Evolutionary conservation across 495 filamentous ascomycete species (phyloP).

Genomic region (Trichoderma reesei): DNA sequence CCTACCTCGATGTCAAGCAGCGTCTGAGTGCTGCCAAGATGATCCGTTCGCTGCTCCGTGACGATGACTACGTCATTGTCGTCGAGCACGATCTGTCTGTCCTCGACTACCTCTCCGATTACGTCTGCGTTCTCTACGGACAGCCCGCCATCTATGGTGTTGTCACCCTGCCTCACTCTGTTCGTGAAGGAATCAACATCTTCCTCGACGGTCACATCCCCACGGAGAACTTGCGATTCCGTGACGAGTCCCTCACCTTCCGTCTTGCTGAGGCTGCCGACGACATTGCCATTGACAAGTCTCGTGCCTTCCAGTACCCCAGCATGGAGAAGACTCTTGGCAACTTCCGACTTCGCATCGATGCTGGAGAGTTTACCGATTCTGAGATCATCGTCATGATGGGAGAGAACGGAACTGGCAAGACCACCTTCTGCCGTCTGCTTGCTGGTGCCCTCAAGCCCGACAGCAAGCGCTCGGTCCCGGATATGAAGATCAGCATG

Average conservation of each 20-base stretch:
- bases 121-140: slow-evolving; percentile 94
- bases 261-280: slow-evolving; percentile 87
- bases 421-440: slow-evolving; percentile 96
- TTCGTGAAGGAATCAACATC: slow-evolving; percentile 99
- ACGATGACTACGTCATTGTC: slow-evolving; percentile 93
- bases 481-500: slow-evolving; percentile 95
- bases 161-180: slow-evolving; percentile 90
- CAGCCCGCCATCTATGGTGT: slow-evolving; percentile 94
- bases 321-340: slow-evolving; percentile 90
- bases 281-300: slow-evolving; percentile 79
- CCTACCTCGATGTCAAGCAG: slow-evolving; percentile 96
- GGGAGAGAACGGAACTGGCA: slow-evolving; percentile 89
- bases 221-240: slow-evolving; percentile 96
- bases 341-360: slow-evolving; percentile 73
- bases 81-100: slow-evolving; percentile 99
- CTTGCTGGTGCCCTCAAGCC: slow-evolving; percentile 89
- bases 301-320: slow-evolving; percentile 77
- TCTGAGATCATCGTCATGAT: slow-evolving; percentile 99
- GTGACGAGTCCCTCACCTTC: slow-evolving; percentile 94
- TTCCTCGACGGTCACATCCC: slow-evolving; percentile 97
- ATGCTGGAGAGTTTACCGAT: slow-evolving; percentile 82
- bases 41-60: slow-evolving; percentile 77
- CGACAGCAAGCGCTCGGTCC: slow-evolving; percentile 63
- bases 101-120: slow-evolving; percentile 95
- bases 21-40: slow-evolving; percentile 84